Percentiles rank a stretch among this genome's conserved stretches.
These are phyloP conservation scores for Kwoniella sp. DNA, from an alignment of 768 basidiomycete species.

Conservation along the genomic window DNA sequence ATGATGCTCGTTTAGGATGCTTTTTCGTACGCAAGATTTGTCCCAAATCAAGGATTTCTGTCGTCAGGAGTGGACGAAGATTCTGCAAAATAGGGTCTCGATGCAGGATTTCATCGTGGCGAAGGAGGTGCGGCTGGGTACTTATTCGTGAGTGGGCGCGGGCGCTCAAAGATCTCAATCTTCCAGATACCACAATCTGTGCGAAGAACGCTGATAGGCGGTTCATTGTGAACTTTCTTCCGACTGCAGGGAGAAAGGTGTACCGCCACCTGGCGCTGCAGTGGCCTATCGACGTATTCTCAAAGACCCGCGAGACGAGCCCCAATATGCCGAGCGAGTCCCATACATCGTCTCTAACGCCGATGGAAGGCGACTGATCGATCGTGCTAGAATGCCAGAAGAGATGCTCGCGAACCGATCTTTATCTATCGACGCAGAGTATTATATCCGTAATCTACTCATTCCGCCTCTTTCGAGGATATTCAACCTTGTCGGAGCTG, in stretches of 20 bases:
- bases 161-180: too few species aligned
- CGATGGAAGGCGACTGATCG: constrained; percentile 66
- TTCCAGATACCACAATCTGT: too few species aligned
- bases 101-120: constrained; percentile 94
- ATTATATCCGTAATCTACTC: constrained; percentile 83
- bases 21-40: constrained; percentile 87
- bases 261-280: constrained; percentile 87
- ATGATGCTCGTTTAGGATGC: constrained; percentile 62
- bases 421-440: constrained; percentile 75
- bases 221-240: background rate
- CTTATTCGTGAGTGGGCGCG: constrained; percentile 83
- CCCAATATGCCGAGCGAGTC: constrained; percentile 89
- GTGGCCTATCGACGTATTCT: constrained; percentile 77
- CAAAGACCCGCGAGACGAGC: constrained; percentile 75
- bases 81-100: constrained; percentile 76
- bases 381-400: constrained; percentile 73
- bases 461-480: constrained; percentile 88
- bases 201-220: background rate
- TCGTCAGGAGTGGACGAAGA: constrained; percentile 75
- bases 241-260: constrained; percentile 68
- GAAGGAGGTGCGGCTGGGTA: constrained; percentile 89
- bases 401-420: constrained; percentile 66
- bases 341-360: constrained; percentile 81
- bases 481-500: constrained; percentile 86
- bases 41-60: constrained; percentile 88